A percentile compares a stretch with the other conserved stretches of the same genome.
Evolutionary conservation across 108 stramenopile genomes (phyloP).

Genomic region (Skeletonema marinoi): DNA sequence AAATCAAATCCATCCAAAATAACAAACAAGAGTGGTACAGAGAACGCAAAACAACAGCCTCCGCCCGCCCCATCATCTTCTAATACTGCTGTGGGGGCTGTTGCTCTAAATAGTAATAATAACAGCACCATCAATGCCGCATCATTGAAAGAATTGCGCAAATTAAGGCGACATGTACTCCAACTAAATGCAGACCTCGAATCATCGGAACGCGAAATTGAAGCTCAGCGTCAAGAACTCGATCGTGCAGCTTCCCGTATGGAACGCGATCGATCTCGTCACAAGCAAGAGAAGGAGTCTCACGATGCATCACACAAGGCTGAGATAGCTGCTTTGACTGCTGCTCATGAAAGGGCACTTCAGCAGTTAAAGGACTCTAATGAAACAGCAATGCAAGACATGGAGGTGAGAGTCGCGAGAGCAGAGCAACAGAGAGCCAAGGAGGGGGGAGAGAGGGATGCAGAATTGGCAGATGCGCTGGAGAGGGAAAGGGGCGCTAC

Average conservation of each 20-base stretch:
- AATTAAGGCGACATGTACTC: constrained; percentile 74
- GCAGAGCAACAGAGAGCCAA: constrained; percentile 51
- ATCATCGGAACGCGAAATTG: constrained; percentile 74
- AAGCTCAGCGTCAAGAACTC: constrained; percentile 78
- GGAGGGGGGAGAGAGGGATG: constrained; percentile 80
- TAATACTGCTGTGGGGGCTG: neutral
- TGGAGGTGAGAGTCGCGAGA: constrained; percentile 50
- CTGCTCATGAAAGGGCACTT: constrained; percentile 62
- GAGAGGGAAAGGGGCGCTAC: constrained; percentile 61
- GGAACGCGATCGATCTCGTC: constrained; percentile 72
- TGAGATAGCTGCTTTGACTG: constrained; percentile 47
- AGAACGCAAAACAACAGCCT: neutral
- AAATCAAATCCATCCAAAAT: neutral
- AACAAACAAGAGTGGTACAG: neutral
- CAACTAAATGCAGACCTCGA: constrained; percentile 74
- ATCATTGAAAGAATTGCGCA: constrained; percentile 62
- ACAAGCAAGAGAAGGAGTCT: constrained; percentile 66
- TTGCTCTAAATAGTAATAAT: neutral
- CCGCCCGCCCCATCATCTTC: neutral
- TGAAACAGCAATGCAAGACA: constrained; percentile 45
- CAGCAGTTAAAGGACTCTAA: constrained; percentile 51
- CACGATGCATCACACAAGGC: constrained; percentile 48
- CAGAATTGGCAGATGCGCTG: constrained; percentile 64
- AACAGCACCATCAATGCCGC: constrained; percentile 1
- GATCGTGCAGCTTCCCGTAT: constrained; percentile 73